phyloP scores from a whole-genome alignment of 345 rosid genomes.

The Syzygium oleosum region DNA sequence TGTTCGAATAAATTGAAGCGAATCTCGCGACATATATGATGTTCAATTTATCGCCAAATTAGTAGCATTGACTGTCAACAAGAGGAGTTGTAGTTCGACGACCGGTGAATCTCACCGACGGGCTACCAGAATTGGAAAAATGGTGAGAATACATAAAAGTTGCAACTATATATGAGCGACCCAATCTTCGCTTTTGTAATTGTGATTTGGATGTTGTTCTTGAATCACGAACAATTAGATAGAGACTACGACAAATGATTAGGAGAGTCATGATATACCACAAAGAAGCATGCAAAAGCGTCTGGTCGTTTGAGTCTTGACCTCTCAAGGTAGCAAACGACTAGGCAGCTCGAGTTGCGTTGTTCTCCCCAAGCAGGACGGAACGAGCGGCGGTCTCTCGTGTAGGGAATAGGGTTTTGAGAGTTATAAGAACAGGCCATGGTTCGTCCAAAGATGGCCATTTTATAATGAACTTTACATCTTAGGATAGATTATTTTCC shows the following conservation, averaged over 20 bases:
- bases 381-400: not conserved
- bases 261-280: not conserved
- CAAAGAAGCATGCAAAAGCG: not conserved
- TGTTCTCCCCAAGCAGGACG: not conserved
- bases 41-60: not conserved
- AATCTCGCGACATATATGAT: not conserved
- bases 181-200: too few relatives aligned
- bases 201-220: not conserved
- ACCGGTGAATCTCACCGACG: not conserved
- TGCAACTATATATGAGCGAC: not conserved
- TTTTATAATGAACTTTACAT: not conserved
- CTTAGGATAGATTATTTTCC: not conserved
- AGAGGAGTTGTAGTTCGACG: rapidly evolving
- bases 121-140: not conserved
- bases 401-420: not conserved
- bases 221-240: not conserved
- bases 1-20: not conserved
- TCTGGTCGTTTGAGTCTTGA: rapidly evolving
- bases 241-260: not conserved
- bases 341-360: not conserved
- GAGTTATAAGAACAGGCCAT: not conserved
- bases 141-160: rapidly evolving
- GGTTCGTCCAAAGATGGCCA: not conserved
- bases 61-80: not conserved
- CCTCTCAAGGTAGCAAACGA: not conserved